These are phyloP conservation scores for Blastobotrys petasosporus DNA, from an alignment of 1,139 yeast species.

Conservation along the genomic window DNA sequence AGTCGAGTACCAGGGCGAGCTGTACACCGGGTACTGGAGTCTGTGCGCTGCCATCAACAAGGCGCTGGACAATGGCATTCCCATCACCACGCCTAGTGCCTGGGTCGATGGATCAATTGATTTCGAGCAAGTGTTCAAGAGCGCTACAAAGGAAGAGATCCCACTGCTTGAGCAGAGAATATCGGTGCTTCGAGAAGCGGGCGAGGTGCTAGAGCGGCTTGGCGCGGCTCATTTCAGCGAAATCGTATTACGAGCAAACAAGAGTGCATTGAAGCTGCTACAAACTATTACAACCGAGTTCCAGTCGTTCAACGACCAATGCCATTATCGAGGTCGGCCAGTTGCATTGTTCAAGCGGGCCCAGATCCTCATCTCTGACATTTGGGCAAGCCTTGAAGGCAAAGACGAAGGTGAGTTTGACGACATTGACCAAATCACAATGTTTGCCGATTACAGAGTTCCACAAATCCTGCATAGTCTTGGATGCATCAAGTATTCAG, in stretches of 20 bases:
- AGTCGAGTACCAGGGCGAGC: slow-evolving; percentile 31
- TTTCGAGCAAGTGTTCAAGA: slow-evolving; percentile 30
- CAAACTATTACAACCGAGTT: slow-evolving; percentile 27
- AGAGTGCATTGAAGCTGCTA: slow-evolving; percentile 33
- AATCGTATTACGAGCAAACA: slow-evolving; percentile 25
- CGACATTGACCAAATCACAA: slow-evolving; percentile 39
- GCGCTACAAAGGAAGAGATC: slow-evolving; percentile 30
- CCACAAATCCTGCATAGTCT: slow-evolving; percentile 39
- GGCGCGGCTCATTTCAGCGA: slow-evolving; percentile 21
- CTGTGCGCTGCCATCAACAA: slow-evolving; percentile 39
- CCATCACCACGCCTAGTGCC: slow-evolving; percentile 34
- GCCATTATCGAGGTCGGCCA: slow-evolving; percentile 26
- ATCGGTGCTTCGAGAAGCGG: slow-evolving; percentile 36
- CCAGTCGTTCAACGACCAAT: slow-evolving; percentile 34
- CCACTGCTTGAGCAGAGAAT: slow-evolving; percentile 35
- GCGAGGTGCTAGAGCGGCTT: slow-evolving; percentile 23
- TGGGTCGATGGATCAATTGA: slow-evolving; percentile 32
- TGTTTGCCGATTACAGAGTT: slow-evolving; percentile 44
- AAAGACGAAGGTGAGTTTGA: slow-evolving; percentile 32
- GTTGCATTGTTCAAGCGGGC: slow-evolving; percentile 38
- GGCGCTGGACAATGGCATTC: slow-evolving; percentile 36
- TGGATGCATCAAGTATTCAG: slow-evolving; percentile 35
- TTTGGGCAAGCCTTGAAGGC: slow-evolving; percentile 42
- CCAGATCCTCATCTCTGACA: slow-evolving; percentile 39
- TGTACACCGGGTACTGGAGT: slow-evolving; percentile 43